Percentiles rank a stretch among this genome's conserved stretches.
These are phyloP conservation scores for Ambrosia hybrid DNA, from an alignment of 140 eudicot species.

Conservation along the genomic window DNA sequence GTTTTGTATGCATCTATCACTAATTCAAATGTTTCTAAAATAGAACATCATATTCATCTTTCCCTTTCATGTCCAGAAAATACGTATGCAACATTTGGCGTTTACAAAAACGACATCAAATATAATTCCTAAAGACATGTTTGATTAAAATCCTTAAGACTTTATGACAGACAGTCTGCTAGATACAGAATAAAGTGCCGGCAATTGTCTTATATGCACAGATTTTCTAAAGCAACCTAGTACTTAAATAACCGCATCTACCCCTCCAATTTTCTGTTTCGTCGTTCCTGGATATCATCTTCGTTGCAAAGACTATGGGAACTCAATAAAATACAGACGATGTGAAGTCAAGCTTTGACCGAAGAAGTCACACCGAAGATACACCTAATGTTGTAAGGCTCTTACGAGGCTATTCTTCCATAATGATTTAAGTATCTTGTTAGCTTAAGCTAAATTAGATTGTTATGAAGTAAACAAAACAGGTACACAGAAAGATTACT, in stretches of 20 bases:
- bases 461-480: no score
- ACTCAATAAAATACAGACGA: conserved; percentile 30
- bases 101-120: conserved; percentile 27
- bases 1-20: conserved; percentile 19
- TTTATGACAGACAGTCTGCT: conserved; percentile 25
- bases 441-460: no score
- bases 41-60: not conserved
- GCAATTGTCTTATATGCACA: conserved; percentile 25
- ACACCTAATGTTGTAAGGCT: no score
- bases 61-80: conserved; percentile 25
- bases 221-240: not conserved
- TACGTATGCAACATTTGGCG: conserved; percentile 28
- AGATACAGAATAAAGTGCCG: conserved; percentile 32
- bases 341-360: conserved; percentile 33
- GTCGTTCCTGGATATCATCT: not conserved
- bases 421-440: no score
- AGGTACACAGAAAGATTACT: no score
- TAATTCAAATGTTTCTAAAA: conserved; percentile 7
- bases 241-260: conserved; percentile 19
- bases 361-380: no score
- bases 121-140: conserved; percentile 16
- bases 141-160: conserved; percentile 23
- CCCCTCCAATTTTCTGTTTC: conserved; percentile 11
- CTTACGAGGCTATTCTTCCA: no score
- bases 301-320: conserved; percentile 19